Percentiles rank a stretch among this genome's conserved stretches.
These are phyloP conservation scores for Panaeolus papilionaceus DNA, from an alignment of 768 basidiomycete species.

Conservation along the genomic window DNA sequence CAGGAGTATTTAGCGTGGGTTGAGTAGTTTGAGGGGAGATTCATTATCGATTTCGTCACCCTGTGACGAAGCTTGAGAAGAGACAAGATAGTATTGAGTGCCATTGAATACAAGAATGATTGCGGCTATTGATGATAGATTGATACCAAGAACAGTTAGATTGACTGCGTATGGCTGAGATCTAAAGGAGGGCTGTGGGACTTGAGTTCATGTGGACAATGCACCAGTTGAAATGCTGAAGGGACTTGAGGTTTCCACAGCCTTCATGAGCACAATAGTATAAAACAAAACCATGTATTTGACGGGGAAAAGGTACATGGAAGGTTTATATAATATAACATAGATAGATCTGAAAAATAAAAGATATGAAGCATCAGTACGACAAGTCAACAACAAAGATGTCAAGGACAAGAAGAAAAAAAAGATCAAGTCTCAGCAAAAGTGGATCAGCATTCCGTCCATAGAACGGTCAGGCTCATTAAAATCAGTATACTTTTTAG, in stretches of 20 bases:
- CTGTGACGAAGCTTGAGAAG: constrained; percentile 9
- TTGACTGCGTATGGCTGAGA: constrained; percentile 7
- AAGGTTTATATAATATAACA: background rate
- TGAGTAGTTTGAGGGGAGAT: constrained; percentile 14
- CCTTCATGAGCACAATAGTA: background rate
- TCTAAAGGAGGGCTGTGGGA: background rate
- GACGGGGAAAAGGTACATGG: constrained; percentile 3
- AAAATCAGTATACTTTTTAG: constrained; percentile 54
- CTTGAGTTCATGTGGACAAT: constrained; percentile 8
- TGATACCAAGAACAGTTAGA: constrained; percentile 8
- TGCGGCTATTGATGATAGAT: constrained; percentile 12
- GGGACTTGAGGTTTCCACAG: constrained; percentile 8
- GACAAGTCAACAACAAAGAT: constrained; percentile 15
- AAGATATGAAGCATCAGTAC: constrained; percentile 12
- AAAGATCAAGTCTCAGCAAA: constrained; percentile 40
- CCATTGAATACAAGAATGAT: constrained; percentile 13
- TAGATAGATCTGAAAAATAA: constrained; percentile 15
- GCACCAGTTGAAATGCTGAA: background rate
- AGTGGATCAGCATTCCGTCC: constrained; percentile 43
- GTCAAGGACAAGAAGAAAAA: constrained; percentile 18
- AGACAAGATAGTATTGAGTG: background rate
- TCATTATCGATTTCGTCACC: constrained; percentile 12
- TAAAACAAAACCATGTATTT: constrained; percentile 1
- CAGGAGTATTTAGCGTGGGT: constrained; percentile 7
- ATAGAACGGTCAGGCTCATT: constrained; percentile 52